Evolutionary conservation across 2,329 filamentous ascomycete species (phyloP).

Genomic region (Calonectria multiphialidica): DNA sequence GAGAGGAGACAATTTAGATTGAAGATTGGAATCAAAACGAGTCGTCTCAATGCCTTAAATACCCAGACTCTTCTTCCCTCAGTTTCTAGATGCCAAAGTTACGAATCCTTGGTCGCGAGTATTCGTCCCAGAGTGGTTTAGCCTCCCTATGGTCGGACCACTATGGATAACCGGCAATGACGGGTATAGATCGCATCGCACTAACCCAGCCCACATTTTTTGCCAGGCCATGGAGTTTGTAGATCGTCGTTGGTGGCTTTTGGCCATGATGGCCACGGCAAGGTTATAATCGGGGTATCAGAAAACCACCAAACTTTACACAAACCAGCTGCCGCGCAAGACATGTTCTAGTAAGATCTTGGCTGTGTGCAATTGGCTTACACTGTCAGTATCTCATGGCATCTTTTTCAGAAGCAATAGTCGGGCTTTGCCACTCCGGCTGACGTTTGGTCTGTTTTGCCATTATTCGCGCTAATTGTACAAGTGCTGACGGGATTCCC

Average conservation of each 20-base stretch:
- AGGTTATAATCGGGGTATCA: too few species aligned
- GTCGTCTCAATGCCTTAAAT: background rate
- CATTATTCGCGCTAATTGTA: background rate
- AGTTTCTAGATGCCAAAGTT: background rate
- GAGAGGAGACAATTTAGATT: too few species aligned
- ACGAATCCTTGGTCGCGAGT: slow-evolving; percentile 10
- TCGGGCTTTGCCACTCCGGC: too few species aligned
- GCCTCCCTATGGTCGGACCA: background rate
- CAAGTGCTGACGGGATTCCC: background rate
- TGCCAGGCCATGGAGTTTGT: too few species aligned
- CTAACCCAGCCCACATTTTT: background rate
- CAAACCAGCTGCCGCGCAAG: too few species aligned
- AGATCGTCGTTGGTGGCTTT: too few species aligned
- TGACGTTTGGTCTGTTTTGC: background rate
- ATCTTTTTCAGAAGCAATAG: background rate
- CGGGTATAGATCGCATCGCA: too few species aligned
- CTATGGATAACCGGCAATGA: too few species aligned
- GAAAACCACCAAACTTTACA: too few species aligned
- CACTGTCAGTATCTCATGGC: background rate
- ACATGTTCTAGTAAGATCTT: too few species aligned
- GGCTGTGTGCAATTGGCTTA: background rate
- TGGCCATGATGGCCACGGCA: too few species aligned
- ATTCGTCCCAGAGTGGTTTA: slow-evolving; percentile 27
- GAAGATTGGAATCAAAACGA: background rate
- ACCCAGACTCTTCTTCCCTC: background rate